Evolutionary conservation across 1,284 basidiomycete genomes (phyloP).

Genomic region (Schizopora paradoxa): DNA sequence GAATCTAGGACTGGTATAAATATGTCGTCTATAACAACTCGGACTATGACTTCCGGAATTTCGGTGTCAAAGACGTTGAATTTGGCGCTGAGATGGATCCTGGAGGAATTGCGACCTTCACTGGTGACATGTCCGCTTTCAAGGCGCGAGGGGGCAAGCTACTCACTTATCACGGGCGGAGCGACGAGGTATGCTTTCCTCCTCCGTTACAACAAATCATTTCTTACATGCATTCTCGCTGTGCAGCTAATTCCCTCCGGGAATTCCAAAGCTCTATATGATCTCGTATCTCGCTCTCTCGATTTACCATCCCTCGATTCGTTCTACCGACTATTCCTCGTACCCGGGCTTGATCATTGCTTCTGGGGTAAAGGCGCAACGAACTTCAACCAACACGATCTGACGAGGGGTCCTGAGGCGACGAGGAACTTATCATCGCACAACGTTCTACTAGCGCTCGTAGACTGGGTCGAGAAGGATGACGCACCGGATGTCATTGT

Average conservation of each 20-base stretch:
- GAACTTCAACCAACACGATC: constrained; percentile 19
- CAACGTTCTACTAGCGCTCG: constrained; percentile 16
- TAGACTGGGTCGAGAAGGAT: constrained; percentile 19
- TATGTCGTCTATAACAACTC: constrained; percentile 11
- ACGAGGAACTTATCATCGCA: too few species aligned
- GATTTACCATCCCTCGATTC: constrained; percentile 25
- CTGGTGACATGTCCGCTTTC: constrained; percentile 19
- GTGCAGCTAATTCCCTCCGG: constrained; percentile 7
- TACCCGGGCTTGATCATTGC: constrained; percentile 38
- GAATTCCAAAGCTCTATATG: constrained; percentile 28
- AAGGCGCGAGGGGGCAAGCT: constrained; percentile 21
- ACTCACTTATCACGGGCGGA: constrained; percentile 20
- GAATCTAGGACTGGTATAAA: constrained; percentile 13
- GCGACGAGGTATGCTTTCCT: constrained; percentile 5
- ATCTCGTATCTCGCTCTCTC: constrained; percentile 27
- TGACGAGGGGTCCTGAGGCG: too few species aligned
- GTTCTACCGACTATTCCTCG: constrained; percentile 35
- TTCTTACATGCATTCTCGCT: too few species aligned
- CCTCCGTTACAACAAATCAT: not conserved
- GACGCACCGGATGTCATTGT: constrained; percentile 12
- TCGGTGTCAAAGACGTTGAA: constrained; percentile 12
- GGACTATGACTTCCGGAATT: constrained; percentile 5
- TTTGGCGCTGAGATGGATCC: constrained; percentile 10
- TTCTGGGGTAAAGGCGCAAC: constrained; percentile 17
- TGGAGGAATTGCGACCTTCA: constrained; percentile 11